These are phyloP conservation scores for Xylaria longipes DNA, from an alignment of 495 filamentous ascomycete genomes.

Conservation along the genomic window DNA sequence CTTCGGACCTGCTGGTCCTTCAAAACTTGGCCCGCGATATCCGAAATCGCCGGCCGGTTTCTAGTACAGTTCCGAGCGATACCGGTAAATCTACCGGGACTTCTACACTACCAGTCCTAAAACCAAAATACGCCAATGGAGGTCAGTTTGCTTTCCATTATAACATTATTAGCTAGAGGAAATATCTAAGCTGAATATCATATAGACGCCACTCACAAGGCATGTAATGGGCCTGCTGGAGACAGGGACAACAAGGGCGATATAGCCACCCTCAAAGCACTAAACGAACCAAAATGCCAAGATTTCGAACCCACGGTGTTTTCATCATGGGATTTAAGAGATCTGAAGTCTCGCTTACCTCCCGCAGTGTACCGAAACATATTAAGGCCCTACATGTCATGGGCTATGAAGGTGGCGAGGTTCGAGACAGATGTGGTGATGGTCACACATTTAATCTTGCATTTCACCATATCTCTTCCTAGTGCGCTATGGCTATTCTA, in stretches of 20 bases:
- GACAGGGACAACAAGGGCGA: constrained; percentile 34
- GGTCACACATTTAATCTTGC: constrained; percentile 75
- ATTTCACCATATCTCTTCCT: constrained; percentile 70
- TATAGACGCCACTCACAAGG: constrained; percentile 11
- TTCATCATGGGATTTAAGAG: constrained; percentile 44
- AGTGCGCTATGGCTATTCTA: constrained; percentile 69
- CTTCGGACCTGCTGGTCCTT: constrained; percentile 58
- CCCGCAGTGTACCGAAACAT: constrained; percentile 52
- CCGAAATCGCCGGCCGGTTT: constrained; percentile 14
- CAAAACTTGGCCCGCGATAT: constrained; percentile 52
- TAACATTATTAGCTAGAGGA: too few species aligned
- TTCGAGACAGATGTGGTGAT: constrained; percentile 74
- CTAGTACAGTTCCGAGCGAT: not conserved
- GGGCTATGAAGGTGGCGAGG: constrained; percentile 62
- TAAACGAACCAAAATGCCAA: constrained; percentile 57
- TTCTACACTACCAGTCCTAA: not conserved
- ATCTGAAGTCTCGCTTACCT: constrained; percentile 36
- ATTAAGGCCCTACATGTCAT: constrained; percentile 61
- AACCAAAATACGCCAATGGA: constrained; percentile 15
- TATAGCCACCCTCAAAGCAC: constrained; percentile 52
- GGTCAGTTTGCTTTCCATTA: not conserved
- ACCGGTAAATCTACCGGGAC: constrained; percentile 19
- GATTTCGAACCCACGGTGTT: constrained; percentile 50
- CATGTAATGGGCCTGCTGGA: constrained; percentile 7
- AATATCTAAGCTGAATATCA: constrained; percentile 21